Evolutionary conservation across 2,329 filamentous ascomycete genomes (phyloP).

Genomic region (Talaromyces islandicus): DNA sequence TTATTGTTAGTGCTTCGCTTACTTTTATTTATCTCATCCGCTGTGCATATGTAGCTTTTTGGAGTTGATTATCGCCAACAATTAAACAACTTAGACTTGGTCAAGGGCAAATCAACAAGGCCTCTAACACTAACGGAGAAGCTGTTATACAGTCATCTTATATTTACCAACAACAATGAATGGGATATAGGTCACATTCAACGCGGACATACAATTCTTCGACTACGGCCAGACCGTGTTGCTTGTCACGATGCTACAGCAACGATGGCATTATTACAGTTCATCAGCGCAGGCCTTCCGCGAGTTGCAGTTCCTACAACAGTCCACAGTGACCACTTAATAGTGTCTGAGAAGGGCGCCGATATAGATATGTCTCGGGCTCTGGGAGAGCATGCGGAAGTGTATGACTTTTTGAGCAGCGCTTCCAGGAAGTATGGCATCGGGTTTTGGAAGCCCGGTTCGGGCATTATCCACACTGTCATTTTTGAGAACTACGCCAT

Average conservation of each 20-base stretch:
- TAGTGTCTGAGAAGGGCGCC: conserved; percentile 91
- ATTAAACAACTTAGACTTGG: conserved; percentile 68
- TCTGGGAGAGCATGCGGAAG: conserved; percentile 93
- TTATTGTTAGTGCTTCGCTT: too few species aligned
- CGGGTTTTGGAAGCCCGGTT: conserved; percentile 98
- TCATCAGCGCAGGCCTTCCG: conserved; percentile 98
- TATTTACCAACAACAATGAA: conserved; percentile 91
- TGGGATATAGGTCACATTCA: conserved; percentile 55
- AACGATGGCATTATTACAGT: conserved; percentile 98
- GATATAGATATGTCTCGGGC: conserved; percentile 88
- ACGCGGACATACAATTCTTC: conserved; percentile 91
- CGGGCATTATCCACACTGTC: conserved; percentile 99
- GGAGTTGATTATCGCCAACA: not conserved
- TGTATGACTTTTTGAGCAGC: conserved; percentile 92
- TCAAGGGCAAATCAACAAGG: conserved; percentile 81
- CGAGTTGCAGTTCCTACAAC: conserved; percentile 89
- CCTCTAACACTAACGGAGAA: conserved; percentile 96
- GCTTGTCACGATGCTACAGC: conserved; percentile 99
- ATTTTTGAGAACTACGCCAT: conserved; percentile 98
- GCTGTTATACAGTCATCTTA: conserved; percentile 96
- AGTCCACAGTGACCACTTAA: conserved; percentile 98
- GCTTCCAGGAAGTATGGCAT: conserved; percentile 99
- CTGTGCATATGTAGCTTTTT: not conserved
- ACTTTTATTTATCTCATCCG: too few species aligned
- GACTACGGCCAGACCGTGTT: conserved; percentile 92